phyloP scores from a whole-genome alignment of 371 early-diverging fungal species.

The Dinochytrium kinnereticum region DNA sequence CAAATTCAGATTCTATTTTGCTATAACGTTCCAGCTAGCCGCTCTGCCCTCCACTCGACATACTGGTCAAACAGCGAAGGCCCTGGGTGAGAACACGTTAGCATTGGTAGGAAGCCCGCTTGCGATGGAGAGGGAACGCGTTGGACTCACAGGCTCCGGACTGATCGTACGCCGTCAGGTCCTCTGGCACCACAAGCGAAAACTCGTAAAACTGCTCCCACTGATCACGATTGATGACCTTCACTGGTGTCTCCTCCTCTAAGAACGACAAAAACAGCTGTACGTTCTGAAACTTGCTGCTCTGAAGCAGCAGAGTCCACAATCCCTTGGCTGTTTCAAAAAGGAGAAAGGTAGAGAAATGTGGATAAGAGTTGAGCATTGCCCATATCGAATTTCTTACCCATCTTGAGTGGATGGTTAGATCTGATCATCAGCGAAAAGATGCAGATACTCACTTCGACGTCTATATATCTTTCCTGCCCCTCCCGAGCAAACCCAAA shows the following conservation, averaged over 20 bases:
- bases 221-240: constrained; percentile 75
- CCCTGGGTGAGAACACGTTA: not conserved
- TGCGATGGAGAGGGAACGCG: too few relatives aligned
- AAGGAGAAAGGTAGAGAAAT: too few relatives aligned
- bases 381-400: too few relatives aligned
- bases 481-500: constrained; percentile 71
- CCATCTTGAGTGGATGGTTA: too few relatives aligned
- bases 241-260: constrained; percentile 62
- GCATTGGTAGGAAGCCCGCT: not conserved
- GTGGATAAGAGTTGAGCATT: too few relatives aligned
- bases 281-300: constrained; percentile 51
- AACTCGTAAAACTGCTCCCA: constrained; percentile 78
- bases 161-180: constrained; percentile 68
- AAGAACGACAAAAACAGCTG: constrained; percentile 61
- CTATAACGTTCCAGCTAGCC: not conserved
- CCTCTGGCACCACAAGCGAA: constrained; percentile 54
- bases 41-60: not conserved
- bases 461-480: constrained; percentile 67
- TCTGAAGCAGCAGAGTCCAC: constrained; percentile 60
- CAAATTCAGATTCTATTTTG: not conserved
- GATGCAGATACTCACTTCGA: constrained; percentile 70
- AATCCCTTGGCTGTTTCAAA: constrained; percentile 63
- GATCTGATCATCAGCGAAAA: too few relatives aligned
- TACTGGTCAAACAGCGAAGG: constrained; percentile 11
- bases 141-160: constrained; percentile 67